These are phyloP conservation scores for Moesziomyces globuligerus DNA, from an alignment of 1,284 basidiomycete species.

Conservation along the genomic window DNA sequence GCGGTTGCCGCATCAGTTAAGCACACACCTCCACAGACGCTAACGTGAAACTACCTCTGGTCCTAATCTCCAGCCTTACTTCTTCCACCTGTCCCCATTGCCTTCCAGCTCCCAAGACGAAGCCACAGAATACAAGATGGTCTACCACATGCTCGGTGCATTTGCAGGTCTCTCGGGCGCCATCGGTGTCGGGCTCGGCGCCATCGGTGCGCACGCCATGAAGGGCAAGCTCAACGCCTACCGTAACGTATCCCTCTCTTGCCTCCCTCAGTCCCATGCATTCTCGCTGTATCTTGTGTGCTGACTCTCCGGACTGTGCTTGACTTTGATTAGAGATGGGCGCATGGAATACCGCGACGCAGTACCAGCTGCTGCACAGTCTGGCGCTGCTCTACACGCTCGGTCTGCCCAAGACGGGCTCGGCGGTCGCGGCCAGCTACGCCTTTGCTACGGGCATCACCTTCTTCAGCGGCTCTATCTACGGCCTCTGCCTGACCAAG, in stretches of 20 bases:
- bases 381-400: slow-evolving; percentile 57
- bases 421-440: slow-evolving; percentile 47
- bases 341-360: slow-evolving; percentile 62
- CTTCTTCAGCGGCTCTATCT: slow-evolving; percentile 64
- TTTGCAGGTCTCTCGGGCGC: slow-evolving; percentile 57
- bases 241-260: slow-evolving; percentile 34
- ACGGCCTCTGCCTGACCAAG: slow-evolving; percentile 60
- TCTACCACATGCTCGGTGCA: slow-evolving; percentile 38
- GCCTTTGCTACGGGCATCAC: slow-evolving; percentile 62
- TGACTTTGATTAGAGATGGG: slow-evolving; percentile 35
- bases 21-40: no score
- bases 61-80: no score
- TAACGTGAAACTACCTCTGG: no score
- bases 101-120: background rate
- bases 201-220: slow-evolving; percentile 62
- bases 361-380: slow-evolving; percentile 64
- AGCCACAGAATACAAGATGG: slow-evolving; percentile 14
- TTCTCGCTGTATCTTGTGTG: no score
- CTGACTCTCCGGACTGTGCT: background rate
- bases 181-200: slow-evolving; percentile 51
- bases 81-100: background rate
- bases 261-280: background rate
- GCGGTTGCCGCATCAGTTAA: no score
- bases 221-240: slow-evolving; percentile 58
- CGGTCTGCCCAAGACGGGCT: slow-evolving; percentile 35